Base-by-base conservation (phyloP, 1,284 basidiomycete species). In the Fomitopsis pinicola region DNA sequence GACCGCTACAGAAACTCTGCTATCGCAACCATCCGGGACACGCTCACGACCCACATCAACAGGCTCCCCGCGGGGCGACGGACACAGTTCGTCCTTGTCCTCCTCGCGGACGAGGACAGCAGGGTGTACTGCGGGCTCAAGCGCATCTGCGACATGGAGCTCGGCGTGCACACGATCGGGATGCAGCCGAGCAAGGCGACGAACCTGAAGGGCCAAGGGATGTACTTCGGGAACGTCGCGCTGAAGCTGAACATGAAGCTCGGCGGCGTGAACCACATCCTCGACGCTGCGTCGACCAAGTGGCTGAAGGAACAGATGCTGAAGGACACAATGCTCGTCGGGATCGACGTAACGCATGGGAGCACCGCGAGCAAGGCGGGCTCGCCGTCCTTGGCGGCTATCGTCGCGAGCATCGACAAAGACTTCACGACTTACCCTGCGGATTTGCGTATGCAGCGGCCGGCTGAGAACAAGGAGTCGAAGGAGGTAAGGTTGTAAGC, bases 261-360 rank as follows among this genome's bases (percentile, higher is more conserved):
- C 1, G 88, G 89, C 2, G 92, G 92, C 0, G 74, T 86, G 30
- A 94, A 94, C 68, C 90, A 92, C 72, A 68, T 81, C 62, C 73
- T 92, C 30, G 85, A 87, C 45, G 66, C 75, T 0, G 64, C 64
- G 5, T 81, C 81, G 1, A 83, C 87, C 80, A 64, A 64, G 28
- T 92, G 89, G 89, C 72, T 92, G 46, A 3, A n/a, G 48, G 48
- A 50, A 4, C 14, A 28, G 28, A 83, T 71, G 2, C 81, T 81
- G 69, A 78, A 81, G 67, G 80, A 80, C 61, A 91, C 91, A 14
- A 93, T 94, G 86, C 74, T 93, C 69, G 85, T 94, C 9, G 92
- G 91, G 0, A 87, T 89, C 50, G 89, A 92, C 66, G 91, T 94
- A 2, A 91, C 88, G 0, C 90, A 93, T 71, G 86, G 88, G 1